Evolutionary conservation across 2,329 filamentous ascomycete species (phyloP).

Genomic region (Xylaria sp.): DNA sequence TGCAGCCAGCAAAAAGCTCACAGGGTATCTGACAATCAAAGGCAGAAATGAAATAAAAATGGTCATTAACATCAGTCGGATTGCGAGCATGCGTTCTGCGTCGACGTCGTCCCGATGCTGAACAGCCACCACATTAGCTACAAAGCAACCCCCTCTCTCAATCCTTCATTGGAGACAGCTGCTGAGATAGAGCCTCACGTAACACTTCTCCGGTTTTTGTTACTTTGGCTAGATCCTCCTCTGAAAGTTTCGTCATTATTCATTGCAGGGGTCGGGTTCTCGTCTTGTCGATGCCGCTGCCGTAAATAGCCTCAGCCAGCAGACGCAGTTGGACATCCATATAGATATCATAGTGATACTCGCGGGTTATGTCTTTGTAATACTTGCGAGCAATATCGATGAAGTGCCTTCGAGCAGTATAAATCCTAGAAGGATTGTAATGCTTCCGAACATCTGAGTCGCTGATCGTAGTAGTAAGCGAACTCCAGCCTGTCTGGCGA

Average conservation of each 20-base stretch:
- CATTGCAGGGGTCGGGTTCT: background rate
- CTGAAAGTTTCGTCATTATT: background rate
- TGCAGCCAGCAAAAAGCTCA: too few species aligned
- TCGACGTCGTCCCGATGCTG: too few species aligned
- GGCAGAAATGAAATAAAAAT: too few species aligned
- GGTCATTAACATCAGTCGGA: too few species aligned
- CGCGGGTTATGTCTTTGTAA: background rate
- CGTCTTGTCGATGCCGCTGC: background rate
- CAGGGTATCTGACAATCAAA: too few species aligned
- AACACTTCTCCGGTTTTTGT: background rate
- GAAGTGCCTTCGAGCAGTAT: background rate
- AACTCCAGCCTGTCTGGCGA: conserved; percentile 44
- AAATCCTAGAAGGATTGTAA: background rate
- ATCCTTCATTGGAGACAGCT: too few species aligned
- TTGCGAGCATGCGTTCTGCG: too few species aligned
- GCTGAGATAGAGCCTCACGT: too few species aligned
- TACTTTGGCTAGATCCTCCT: background rate
- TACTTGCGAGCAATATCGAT: background rate
- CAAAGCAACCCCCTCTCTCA: too few species aligned
- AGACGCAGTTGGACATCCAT: conserved; percentile 6
- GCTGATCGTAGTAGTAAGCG: conserved; percentile 44
- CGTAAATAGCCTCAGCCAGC: conserved; percentile 7
- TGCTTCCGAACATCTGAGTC: conserved; percentile 49
- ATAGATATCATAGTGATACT: background rate
- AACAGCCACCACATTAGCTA: too few species aligned